phyloP scores from a whole-genome alignment of 768 basidiomycete genomes.

The Tricholoma furcatifolium region DNA sequence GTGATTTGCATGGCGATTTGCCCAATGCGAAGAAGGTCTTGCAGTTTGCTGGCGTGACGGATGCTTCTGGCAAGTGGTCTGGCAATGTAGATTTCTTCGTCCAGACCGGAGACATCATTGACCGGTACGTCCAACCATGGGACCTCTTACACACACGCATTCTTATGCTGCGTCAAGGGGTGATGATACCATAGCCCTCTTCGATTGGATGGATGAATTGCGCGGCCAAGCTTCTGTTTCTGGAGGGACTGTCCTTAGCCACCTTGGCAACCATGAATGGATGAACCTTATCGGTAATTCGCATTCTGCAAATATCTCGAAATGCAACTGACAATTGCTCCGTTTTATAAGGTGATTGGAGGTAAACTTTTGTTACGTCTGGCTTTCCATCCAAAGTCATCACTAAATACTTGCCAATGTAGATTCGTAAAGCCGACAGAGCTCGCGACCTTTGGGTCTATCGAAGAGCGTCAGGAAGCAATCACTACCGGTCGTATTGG shows the following conservation, averaged over 20 bases:
- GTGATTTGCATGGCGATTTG: conserved; percentile 90
- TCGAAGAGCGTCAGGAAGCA: conserved; percentile 68
- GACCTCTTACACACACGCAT: background rate
- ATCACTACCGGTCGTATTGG: conserved; percentile 78
- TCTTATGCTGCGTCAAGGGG: conserved; percentile 48
- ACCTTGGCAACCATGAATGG: conserved; percentile 95
- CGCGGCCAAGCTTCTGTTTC: conserved; percentile 66
- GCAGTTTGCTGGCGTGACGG: conserved; percentile 74
- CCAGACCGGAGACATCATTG: conserved; percentile 96
- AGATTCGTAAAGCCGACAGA: conserved; percentile 87
- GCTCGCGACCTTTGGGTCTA: conserved; percentile 77
- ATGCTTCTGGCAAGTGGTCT: conserved; percentile 74
- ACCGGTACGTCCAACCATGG: conserved; percentile 52
- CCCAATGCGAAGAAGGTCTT: conserved; percentile 78
- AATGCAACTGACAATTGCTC: conserved; percentile 11
- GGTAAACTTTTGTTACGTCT: conserved; percentile 37
- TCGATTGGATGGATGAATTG: conserved; percentile 80
- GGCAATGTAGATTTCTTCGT: conserved; percentile 84
- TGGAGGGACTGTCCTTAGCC: conserved; percentile 73
- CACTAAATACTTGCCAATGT: background rate
- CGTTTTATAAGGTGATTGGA: conserved; percentile 72
- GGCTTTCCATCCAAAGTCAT: background rate
- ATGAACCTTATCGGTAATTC: conserved; percentile 82
- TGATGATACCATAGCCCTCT: conserved; percentile 86
- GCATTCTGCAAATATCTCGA: conserved; percentile 1